Conservation (phyloP, 2,329 filamentous ascomycete genomes). For the Sphaerulina vaccinii region DNA sequence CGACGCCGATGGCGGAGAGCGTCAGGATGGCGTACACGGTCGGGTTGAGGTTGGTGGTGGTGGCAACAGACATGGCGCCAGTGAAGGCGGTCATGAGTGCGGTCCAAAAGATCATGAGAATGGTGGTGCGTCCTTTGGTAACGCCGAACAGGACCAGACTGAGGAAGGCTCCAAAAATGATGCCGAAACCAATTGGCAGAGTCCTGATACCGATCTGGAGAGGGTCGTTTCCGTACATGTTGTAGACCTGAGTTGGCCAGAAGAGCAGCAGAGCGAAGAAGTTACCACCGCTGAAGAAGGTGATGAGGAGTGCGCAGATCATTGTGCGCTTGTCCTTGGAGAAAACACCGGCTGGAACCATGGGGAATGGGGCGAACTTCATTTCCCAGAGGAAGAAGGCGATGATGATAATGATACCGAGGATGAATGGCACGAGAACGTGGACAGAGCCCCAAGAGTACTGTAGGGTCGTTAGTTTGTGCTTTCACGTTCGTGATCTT, state of each 20-base stretch:
- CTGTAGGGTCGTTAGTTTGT: constrained; percentile 19
- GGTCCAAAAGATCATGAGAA: constrained; percentile 60
- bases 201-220: constrained; percentile 63
- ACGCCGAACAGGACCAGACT: constrained; percentile 58
- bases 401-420: constrained; percentile 35
- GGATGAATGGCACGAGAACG: constrained; percentile 37
- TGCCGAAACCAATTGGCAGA: constrained; percentile 63
- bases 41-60: constrained; percentile 28
- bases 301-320: constrained; percentile 40
- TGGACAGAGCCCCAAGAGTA: constrained; percentile 37
- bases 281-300: constrained; percentile 42
- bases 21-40: constrained; percentile 50
- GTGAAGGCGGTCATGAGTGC: constrained; percentile 63
- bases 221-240: constrained; percentile 62
- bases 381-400: constrained; percentile 38
- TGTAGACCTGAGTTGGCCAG: constrained; percentile 65
- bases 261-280: constrained; percentile 51
- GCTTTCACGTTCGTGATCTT: background rate
- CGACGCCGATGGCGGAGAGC: constrained; percentile 63
- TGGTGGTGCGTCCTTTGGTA: constrained; percentile 58
- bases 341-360: constrained; percentile 36
- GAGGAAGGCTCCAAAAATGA: constrained; percentile 61
- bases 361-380: constrained; percentile 34
- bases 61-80: constrained; percentile 33
- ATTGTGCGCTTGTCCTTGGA: constrained; percentile 38